Evolutionary conservation across 352 stramenopile genomes (phyloP).

Genomic region (Globisporangium barbulae): DNA sequence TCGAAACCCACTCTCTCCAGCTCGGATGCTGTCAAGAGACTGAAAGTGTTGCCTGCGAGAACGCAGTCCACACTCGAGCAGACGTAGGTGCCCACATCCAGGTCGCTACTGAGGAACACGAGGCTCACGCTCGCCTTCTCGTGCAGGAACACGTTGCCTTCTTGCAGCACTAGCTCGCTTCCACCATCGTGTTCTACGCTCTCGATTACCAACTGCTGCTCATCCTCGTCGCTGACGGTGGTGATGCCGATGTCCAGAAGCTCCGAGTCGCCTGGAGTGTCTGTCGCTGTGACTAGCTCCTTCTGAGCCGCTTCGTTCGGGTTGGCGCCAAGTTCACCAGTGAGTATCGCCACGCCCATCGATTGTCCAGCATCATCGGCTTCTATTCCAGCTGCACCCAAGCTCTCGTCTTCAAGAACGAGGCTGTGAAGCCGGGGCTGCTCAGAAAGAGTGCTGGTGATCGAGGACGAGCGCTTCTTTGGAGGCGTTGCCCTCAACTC

Average conservation of each 20-base stretch:
- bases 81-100: constrained; percentile 46
- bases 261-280: neutral
- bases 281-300: neutral
- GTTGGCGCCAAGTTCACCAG: neutral
- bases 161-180: constrained; percentile 33
- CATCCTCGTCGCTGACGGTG: constrained; percentile 1
- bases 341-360: neutral
- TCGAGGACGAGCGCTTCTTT: constrained; percentile 2
- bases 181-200: neutral
- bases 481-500: neutral
- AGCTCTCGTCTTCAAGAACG: constrained; percentile 17
- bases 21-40: constrained; percentile 30
- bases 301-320: neutral
- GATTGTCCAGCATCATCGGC: neutral
- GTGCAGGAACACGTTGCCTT: constrained; percentile 57
- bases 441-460: neutral
- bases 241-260: constrained; percentile 3
- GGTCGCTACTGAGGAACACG: constrained; percentile 40
- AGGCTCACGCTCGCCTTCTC: constrained; percentile 52
- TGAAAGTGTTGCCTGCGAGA: constrained; percentile 51
- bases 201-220: neutral
- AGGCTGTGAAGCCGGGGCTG: constrained; percentile 19
- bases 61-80: constrained; percentile 57
- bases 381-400: neutral
- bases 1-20: constrained; percentile 37